Evolutionary conservation across 768 basidiomycete genomes (phyloP), one percentile per base, ranked within the genome.

Genomic region (Favolaschia claudopus): DNA sequence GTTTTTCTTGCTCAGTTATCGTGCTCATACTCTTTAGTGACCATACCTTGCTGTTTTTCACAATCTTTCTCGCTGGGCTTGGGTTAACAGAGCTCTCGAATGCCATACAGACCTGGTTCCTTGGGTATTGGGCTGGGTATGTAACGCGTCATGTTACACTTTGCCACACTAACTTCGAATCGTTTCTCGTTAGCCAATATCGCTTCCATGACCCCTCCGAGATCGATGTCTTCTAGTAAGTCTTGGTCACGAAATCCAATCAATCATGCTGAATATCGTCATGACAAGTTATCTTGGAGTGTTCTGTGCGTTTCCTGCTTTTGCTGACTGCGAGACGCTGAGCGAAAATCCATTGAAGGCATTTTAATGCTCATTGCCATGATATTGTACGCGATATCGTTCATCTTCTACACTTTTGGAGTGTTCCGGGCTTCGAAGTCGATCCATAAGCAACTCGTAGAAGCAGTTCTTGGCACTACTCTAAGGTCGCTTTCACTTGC

Each of bases 401-500:
- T 58, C 32, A 27, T 66, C 19, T 36, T 75, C 17, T 82, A 75
- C 59, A 67, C 76, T 3, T 63, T 63, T 28, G 82, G 82, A 8
- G 63, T 68, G 20, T 49, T 80, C 42, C 71, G 77, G 45, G 82
- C 82, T 4, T 79, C 79, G 8, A 69, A 73, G 45, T 61, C 58
- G 13, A 76, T 84, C 10, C 83, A 84, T 61, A 58, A 63, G 29
- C 65, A 68, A 39, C 72, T 84, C 13, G 59, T 84, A 9, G 54
- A 73, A 20, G 69, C 78, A 10, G 68, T 84, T 0, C 68, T 83
- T 14, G 78, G 79, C 1, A 81, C 82, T 3, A 83, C 83, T 3
- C 62, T 84, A 13, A 70, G 79, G 79, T 76, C 24, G 22, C 68
- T 67, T 43, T 33, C n/a, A 22, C 43, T 25, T 4, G 17, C 13